Conservation (phyloP, 1,284 basidiomycete genomes). For the Moesziomyces globuligerus region DNA sequence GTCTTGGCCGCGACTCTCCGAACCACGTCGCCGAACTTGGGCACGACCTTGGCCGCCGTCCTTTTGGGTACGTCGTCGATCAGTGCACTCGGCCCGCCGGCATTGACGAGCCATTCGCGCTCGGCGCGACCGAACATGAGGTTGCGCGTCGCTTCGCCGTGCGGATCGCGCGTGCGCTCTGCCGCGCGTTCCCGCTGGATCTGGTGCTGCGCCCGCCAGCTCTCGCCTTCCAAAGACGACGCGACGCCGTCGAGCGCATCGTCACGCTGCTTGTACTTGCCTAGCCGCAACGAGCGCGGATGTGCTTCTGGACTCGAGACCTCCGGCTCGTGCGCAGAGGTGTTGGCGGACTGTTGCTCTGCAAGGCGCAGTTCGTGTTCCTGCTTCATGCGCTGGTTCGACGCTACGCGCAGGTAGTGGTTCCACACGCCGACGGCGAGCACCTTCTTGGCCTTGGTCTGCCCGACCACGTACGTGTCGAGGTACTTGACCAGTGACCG, state of each 20-base stretch:
- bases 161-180: constrained; percentile 22
- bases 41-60: not conserved
- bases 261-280: constrained; percentile 3
- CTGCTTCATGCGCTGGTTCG: constrained; percentile 29
- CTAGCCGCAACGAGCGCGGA: constrained; percentile 9
- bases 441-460: constrained; percentile 89
- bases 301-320: not conserved
- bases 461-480: constrained; percentile 89
- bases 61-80: not conserved
- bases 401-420: constrained; percentile 33
- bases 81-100: constrained; percentile 15
- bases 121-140: constrained; percentile 43
- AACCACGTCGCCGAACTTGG: constrained; percentile 23
- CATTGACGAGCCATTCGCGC: constrained; percentile 45
- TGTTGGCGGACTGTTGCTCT: not conserved
- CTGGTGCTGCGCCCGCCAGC: constrained; percentile 1
- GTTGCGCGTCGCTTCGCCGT: constrained; percentile 29
- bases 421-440: constrained; percentile 77
- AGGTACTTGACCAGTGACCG: constrained; percentile 83
- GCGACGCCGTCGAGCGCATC: not conserved
- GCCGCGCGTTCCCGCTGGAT: constrained; percentile 15
- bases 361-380: constrained; percentile 18
- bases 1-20: constrained; percentile 14
- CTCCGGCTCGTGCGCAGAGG: not conserved
- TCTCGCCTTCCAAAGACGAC: not conserved